Base-by-base conservation (phyloP, 1,284 basidiomycete species). In the Ganoderma lingzhi region DNA sequence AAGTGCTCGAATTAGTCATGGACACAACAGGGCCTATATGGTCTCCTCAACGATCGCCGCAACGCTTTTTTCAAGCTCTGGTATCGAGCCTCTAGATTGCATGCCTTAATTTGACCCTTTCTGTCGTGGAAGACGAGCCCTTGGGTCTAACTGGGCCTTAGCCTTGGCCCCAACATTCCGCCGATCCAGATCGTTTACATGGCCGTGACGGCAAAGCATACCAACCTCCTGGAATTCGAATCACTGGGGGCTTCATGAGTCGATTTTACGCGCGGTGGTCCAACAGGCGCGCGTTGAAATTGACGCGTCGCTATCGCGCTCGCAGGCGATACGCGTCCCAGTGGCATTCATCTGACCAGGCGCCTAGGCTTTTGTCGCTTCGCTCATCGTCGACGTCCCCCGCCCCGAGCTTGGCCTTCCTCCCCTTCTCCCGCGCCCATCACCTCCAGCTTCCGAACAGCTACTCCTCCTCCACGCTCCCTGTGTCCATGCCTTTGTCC, bases 401-500 rank as follows among this genome's bases (percentile, higher is more conserved):
- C 53, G 23, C 51, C 37, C 37, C 45, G 28, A 28, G 42, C 51
- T 53, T 44, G 45, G 35, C 19, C 23, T 37, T 45, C 23, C 48
- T 62, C 19, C n/a, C 53, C 17, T 44, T 19, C 53, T 44, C 23
- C 42, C 8, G 51, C 59, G 59, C 19, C 56, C 56, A 37, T n/a
- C 28, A 53, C 17, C 35, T 15, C 51, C 56, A 28, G 48, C 37
- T 61, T 39, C 51, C 44, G 35, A 28, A 23, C 8, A 41, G n/a
- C 51, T n/a, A 23, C 53, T n/a, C 30, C 30, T 23, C 37, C 44
- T 45, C 45, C 39, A 55, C 39, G 30, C 32, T 44, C 35, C 19
- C 65, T 23, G 35, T 41, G 70, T 70, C 68, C 58, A 73, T 73
- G 72, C 67, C 65, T 63, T 45, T 59, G 30, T 62, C 72, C 30